These are phyloP conservation scores for Dictyostelium firmibasis DNA, from an alignment of 78 protist genomes.

Conservation along the genomic window DNA sequence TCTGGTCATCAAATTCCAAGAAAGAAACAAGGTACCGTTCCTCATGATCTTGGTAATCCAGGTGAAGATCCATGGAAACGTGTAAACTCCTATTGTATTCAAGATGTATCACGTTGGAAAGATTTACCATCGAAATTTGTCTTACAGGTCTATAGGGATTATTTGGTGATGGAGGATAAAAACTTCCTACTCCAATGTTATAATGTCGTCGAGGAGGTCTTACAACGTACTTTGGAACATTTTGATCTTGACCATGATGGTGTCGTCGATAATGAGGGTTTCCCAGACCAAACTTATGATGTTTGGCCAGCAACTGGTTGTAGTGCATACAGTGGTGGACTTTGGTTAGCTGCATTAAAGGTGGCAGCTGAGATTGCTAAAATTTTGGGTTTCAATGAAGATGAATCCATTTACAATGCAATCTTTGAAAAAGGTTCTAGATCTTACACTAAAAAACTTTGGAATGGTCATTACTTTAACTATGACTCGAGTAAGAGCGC, in stretches of 20 bases:
- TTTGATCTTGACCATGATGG: constrained; percentile 87
- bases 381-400: constrained; percentile 61
- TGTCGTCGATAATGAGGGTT: constrained; percentile 87
- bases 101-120: constrained; percentile 89
- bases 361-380: constrained; percentile 51
- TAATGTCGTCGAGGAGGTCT: constrained; percentile 13
- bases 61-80: constrained; percentile 87
- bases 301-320: constrained; percentile 77
- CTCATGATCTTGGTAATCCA: constrained; percentile 87
- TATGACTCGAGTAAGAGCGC: constrained; percentile 39
- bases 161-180: constrained; percentile 22
- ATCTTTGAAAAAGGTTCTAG: constrained; percentile 55
- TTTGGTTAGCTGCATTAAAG: constrained; percentile 62
- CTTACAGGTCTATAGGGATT: constrained; percentile 80
- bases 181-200: constrained; percentile 50
- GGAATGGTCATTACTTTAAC: constrained; percentile 76
- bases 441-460: constrained; percentile 44
- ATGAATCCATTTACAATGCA: constrained; percentile 25
- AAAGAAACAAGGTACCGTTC: constrained; percentile 78
- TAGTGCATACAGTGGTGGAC: constrained; percentile 78
- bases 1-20: constrained; percentile 64
- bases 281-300: constrained; percentile 89
- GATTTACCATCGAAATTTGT: constrained; percentile 88
- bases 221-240: constrained; percentile 14
- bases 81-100: constrained; percentile 89